phyloP scores from a whole-genome alignment of 345 rosid species.

The Ailanthus altissimus region DNA sequence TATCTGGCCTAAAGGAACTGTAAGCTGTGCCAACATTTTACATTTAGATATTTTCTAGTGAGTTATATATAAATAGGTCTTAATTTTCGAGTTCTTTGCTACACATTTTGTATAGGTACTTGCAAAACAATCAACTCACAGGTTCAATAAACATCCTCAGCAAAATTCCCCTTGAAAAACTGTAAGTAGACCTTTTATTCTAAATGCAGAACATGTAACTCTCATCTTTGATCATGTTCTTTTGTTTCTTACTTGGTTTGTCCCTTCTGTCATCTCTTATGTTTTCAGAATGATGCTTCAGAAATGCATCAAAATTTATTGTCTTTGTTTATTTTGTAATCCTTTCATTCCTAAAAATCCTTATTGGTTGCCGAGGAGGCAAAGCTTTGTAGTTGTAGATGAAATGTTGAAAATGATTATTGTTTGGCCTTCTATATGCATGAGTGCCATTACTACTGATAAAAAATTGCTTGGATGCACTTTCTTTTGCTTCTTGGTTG shows the following conservation, averaged over 20 bases:
- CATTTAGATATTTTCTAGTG: not conserved
- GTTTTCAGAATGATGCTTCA: not conserved
- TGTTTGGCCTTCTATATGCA: too few relatives aligned
- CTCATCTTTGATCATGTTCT: not conserved
- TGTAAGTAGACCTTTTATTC: constrained; percentile 52
- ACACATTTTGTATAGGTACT: constrained; percentile 41
- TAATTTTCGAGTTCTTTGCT: constrained; percentile 3
- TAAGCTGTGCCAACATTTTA: constrained; percentile 37
- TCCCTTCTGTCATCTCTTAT: not conserved
- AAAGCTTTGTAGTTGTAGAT: not conserved
- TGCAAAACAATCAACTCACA: constrained; percentile 74
- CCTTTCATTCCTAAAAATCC: not conserved
- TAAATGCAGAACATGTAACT: not conserved
- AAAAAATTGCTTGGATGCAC: too few relatives aligned
- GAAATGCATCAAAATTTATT: not conserved
- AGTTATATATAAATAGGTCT: not conserved
- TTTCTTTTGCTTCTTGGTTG: too few relatives aligned
- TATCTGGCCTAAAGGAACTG: constrained; percentile 59
- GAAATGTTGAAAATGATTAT: too few relatives aligned
- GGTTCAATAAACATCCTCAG: constrained; percentile 72
- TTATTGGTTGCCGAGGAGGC: not conserved
- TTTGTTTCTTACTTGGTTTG: not conserved
- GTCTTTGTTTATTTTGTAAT: not conserved
- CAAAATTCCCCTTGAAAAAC: constrained; percentile 67
- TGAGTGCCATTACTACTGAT: too few relatives aligned